These are phyloP conservation scores for Penicillium sp. DNA, from an alignment of 2,329 filamentous ascomycete genomes.

Conservation along the genomic window DNA sequence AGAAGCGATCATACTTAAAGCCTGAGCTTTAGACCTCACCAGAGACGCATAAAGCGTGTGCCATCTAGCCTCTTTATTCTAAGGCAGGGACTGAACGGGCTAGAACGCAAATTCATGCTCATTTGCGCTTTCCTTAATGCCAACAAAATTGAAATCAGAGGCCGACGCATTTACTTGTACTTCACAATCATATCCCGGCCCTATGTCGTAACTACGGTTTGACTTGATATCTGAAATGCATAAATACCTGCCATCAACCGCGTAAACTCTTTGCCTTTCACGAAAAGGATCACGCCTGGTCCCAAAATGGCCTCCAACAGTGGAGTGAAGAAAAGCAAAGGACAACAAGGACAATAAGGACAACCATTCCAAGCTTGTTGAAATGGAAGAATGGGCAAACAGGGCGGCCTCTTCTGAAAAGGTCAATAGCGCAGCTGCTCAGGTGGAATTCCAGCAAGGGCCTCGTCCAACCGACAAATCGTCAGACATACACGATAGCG, in stretches of 20 bases:
- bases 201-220: background rate
- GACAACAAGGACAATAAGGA: background rate
- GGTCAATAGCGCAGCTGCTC: background rate
- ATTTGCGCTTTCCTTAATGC: background rate
- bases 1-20: background rate
- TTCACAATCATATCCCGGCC: background rate
- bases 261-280: background rate
- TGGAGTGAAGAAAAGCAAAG: background rate
- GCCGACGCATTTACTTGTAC: background rate
- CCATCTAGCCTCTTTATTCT: background rate
- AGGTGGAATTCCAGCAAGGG: background rate
- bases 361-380: background rate
- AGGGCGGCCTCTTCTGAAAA: background rate
- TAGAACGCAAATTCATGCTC: background rate
- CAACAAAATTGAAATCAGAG: background rate
- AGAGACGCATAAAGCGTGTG: background rate
- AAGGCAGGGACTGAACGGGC: background rate
- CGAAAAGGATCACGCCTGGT: background rate
- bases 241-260: conserved; percentile 2
- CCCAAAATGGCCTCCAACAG: background rate
- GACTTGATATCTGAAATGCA: background rate
- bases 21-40: background rate
- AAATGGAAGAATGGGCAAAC: background rate
- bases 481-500: background rate
- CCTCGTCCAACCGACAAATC: background rate